Percentiles rank a stretch among this genome's conserved stretches.
Evolutionary conservation across 2,329 filamentous ascomycete species (phyloP).

Genomic region (Didymella keratinophila): DNA sequence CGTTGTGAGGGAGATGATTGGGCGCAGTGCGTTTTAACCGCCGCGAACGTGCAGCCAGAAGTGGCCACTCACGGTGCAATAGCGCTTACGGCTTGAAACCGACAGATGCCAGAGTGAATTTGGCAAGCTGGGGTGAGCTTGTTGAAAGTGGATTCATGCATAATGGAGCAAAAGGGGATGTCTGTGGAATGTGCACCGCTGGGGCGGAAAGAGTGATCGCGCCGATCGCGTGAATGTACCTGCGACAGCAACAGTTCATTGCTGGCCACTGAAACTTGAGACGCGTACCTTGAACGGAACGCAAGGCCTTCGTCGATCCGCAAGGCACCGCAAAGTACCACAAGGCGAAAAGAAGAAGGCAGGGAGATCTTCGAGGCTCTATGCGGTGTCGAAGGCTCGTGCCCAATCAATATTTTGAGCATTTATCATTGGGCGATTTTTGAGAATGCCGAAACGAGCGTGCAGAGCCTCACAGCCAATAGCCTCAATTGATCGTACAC

Average conservation of each 20-base stretch:
- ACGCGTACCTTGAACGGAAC: slow-evolving; percentile 10
- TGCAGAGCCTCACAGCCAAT: slow-evolving; percentile 8
- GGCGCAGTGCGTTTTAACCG: slow-evolving; percentile 31
- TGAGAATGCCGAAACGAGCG: slow-evolving; percentile 1
- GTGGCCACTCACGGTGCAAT: slow-evolving; percentile 41
- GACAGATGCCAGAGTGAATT: slow-evolving; percentile 21
- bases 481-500: not conserved
- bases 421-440: slow-evolving; percentile 12
- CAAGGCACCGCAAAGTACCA: not conserved
- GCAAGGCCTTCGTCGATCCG: not conserved
- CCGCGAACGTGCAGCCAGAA: slow-evolving; percentile 32
- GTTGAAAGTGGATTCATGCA: slow-evolving; percentile 16
- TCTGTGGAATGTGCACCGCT: slow-evolving; percentile 13
- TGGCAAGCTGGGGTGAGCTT: slow-evolving; percentile 24
- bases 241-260: slow-evolving; percentile 11
- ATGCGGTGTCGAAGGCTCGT: not conserved
- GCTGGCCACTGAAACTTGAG: slow-evolving; percentile 16
- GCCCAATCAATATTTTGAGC: slow-evolving; percentile 1
- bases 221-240: slow-evolving; percentile 8
- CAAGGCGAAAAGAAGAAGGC: not conserved
- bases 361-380: not conserved
- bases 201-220: not conserved
- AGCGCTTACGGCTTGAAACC: slow-evolving; percentile 43
- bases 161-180: slow-evolving; percentile 1
- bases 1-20: slow-evolving; percentile 23